Base-by-base conservation (phyloP, 305 asterid genomes). In the Fraxinus platypoda region DNA sequence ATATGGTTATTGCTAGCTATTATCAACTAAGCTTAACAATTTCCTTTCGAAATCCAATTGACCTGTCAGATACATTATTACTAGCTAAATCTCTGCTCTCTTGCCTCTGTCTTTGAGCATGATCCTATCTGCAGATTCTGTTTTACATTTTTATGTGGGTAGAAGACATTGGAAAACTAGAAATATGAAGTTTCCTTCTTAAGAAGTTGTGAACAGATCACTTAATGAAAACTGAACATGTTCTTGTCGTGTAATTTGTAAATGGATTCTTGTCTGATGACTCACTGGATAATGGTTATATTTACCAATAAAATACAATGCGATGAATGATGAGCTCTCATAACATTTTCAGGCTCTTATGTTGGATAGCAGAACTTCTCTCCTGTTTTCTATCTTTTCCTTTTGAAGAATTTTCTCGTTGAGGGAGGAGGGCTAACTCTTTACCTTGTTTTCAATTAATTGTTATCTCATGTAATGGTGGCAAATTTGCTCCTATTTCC, bases 231-330 rank as follows among this genome's bases (percentile, higher is more conserved):
- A 52, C 74, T 70, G 66, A 59, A 37, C 52, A 33, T 73, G 59
- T 9, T 19, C n/a, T 71, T 70, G 75, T 46, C 5, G 34, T 78
- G 75, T 59, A 49, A 54, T 37, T 26, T 13, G 57, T 76, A 41
- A 82, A 31, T 82, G 71, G n/a, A 37, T 37, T 75, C 68, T 52
- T 74, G 26, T 57, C 6, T 17, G 59, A 37, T 62, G 74, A 62
- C 38, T 15, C 59, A 80, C 3, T 23, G 62, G 13, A 6, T 57
- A 30, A 79, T 59, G 57, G 43, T 57, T 77, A 31, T 64, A 37
- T 54, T 52, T 23, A 49, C 75, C 81, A 57, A 68, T 74, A 52
- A 38, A 28, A 37, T 15, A 35, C 59, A 46, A 35, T 38, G 37
- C 0, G 1, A 57, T 59, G 17, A 33, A 26, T 19, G 80, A 2